Evolutionary conservation across 2,329 filamentous ascomycete genomes (phyloP).

Genomic region (Fusarium nanum): DNA sequence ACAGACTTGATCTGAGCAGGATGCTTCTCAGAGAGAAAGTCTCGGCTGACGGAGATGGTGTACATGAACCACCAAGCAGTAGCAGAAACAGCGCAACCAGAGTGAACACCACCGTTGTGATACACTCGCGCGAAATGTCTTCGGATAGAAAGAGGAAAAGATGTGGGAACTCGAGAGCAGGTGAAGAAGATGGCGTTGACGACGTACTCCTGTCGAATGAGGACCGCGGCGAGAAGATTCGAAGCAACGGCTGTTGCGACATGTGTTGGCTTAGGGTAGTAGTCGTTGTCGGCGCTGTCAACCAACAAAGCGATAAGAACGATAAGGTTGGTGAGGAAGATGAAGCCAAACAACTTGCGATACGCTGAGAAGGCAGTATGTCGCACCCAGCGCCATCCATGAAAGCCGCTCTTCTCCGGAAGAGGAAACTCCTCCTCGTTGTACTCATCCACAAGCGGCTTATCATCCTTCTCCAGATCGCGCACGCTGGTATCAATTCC

Average conservation of each 20-base stretch:
- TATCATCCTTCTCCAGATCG: conserved; percentile 26
- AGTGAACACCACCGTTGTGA: conserved; percentile 60
- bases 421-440: conserved; percentile 3
- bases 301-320: conserved; percentile 23
- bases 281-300: conserved; percentile 15
- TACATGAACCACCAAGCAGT: conserved; percentile 55
- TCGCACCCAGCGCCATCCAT: conserved; percentile 34
- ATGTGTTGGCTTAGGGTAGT: conserved; percentile 16
- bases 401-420: conserved; percentile 27
- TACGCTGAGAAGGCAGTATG: conserved; percentile 32
- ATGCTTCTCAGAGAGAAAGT: conserved; percentile 1
- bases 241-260: conserved; percentile 32
- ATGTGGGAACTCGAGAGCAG: conserved; percentile 54
- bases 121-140: conserved; percentile 56
- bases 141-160: conserved; percentile 57
- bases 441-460: conserved; percentile 17
- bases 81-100: conserved; percentile 56
- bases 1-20: conserved; percentile 19
- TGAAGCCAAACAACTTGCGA: conserved; percentile 31
- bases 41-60: conserved; percentile 24
- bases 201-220: conserved; percentile 62
- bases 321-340: conserved; percentile 23
- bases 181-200: conserved; percentile 59
- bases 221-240: conserved; percentile 55
- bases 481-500: background rate